Base-by-base conservation (phyloP, 2,329 filamentous ascomycete species). In the Trichoderma koningii region DNA sequence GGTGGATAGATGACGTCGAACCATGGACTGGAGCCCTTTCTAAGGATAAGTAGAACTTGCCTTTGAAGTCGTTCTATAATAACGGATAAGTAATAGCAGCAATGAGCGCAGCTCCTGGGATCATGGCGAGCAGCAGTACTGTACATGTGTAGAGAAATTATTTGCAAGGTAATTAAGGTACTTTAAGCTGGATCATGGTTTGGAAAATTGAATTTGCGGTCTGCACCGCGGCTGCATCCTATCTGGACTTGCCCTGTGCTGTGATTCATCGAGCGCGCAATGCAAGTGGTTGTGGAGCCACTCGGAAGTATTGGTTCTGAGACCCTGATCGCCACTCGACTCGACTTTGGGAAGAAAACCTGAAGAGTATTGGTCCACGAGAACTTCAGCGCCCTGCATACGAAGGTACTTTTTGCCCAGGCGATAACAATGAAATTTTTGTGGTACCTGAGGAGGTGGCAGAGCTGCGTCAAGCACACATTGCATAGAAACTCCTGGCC, bases 1-100 rank as follows among this genome's bases (percentile, higher is more conserved):
- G 52, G 59, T 53, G 59, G 59, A 4, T 30, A 45, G 50, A 62
- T 62, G 59, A 62, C 59, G 59, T 62, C 59, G 52, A 23, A 21
- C 48, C 15, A 21, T 55, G 41, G 21, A 34, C 14, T n/a, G n/a
- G 5, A 34, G 6, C 30, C 28, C 7, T 28, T 28, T 28, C 28
- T 10, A 7, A 34, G 12, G 12, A 38, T 23, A 38, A 14, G 10
- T 12, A 38, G 34, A 38, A 38, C 14, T 38, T 38, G 34, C 34
- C 34, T 5, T 38, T 38, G 9, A 14, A 38, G 28, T 4, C 34
- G 28, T 38, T 2, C 34, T 5, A 4, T 34, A 38, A 1, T 7
- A 38, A 14, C 4, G 34, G 34, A 14, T 12, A 10, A 38, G 34
- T 14, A 38, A 5, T 3, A 10, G 3, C 4, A 14, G 21, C 21